Base-by-base conservation (phyloP, 352 stramenopile genomes). In the Globisporangium nunn region DNA sequence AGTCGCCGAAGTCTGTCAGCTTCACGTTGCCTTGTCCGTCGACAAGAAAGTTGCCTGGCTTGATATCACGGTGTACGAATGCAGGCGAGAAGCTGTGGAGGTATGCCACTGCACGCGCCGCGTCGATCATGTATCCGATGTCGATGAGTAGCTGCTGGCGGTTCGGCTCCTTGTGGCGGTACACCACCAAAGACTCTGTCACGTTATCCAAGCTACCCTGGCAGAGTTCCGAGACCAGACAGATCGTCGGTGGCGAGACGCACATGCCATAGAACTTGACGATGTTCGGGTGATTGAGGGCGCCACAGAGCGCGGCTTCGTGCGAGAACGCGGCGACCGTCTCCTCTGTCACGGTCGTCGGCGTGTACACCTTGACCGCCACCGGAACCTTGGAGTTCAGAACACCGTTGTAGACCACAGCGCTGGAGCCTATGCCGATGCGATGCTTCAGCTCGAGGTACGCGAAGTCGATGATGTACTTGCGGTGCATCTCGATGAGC, bases 231-330 rank as follows among this genome's bases (percentile, higher is more conserved):
- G 63, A 75, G 8, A 87, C 72, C 4, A 85, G 50, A 39, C 65
- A 75, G 54, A 87, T 85, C 43, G 65, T 69, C 18, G 76, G 76
- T 15, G 76, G 74, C 28, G 59, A 67, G n/a, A 87, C 69, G 51
- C 84, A 94, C 75, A 94, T 87, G 28, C 81, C 84, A 48, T 88
- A 87, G 62, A 94, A 94, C 55, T 72, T 78, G 58, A 90, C 75
- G 46, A 94, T 82, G 60, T 94, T 94, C 1, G 84, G 78, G 44
- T 49, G 44, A 10, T 49, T 55, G 15, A 88, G 52, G 1, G 60
- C 59, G 12, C 71, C 62, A 17, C 67, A 76, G 6, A 88, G 54
- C 30, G 65, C 65, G 1, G 73, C 68, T 58, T 88, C 78, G 30
- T 75, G 68, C 12, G 68, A 72, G 54, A 85, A 83, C 37, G 58